Base-by-base conservation (phyloP, 257 asterid species). In the Plantago elongata region DNA sequence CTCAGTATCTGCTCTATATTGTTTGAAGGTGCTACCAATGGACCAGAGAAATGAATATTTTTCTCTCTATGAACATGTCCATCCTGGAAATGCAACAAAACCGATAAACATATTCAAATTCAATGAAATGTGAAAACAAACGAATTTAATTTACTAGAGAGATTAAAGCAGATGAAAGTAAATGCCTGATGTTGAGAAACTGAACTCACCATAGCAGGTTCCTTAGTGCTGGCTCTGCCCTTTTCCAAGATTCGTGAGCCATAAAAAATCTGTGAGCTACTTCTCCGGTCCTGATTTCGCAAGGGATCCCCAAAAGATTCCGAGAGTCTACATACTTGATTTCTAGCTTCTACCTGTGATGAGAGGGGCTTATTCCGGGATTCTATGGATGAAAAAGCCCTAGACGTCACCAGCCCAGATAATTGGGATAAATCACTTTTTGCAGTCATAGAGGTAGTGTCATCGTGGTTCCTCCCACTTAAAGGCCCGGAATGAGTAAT, bases 1-100 rank as follows among this genome's bases (percentile, higher is more conserved):
- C 80, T 87, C 45, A 90, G 93, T 79, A 90, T 78, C 73, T 84
- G 93, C 72, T 90, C 96, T 48, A 87, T 83, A 66, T 85, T 85
- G 68, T 76, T 81, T 17, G 90, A 65, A 30, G 87, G 89, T 49
- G 75, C 84, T 4, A 79, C 66, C 52, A 90, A 54, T 18, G 97
- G 93, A 59, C 97, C 96, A 0, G 97, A 90, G 59, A 90, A 90
- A 73, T 83, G 79, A 59, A 74, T 78, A 27, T 71, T 69, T 67
- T 75, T 77, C 68, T 76, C 89, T 44, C 81, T 78, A 6, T 72
- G 70, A 45, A 75, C 69, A 15, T 74, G 70, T 13, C 73, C 88
- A 57, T 74, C 80, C 83, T 74, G 66, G 46, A 3, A 3, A 34
- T 34, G 8, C 72, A 69, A 60, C 6, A 46, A 58, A 70, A 51